Conservation (phyloP, 495 filamentous ascomycete species). For the Neurospora africana region DNA sequence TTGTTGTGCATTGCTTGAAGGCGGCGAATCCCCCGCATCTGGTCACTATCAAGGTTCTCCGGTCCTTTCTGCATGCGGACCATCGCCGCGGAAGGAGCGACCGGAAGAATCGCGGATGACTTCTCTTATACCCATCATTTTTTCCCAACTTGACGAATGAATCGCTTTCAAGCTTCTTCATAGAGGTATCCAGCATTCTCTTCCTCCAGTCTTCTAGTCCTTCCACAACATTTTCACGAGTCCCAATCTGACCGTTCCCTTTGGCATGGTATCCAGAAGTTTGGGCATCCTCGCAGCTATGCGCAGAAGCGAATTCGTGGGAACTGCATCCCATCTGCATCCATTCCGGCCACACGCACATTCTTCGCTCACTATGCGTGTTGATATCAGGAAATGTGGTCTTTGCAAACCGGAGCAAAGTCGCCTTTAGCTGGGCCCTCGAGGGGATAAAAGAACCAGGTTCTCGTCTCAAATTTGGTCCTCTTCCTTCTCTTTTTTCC, state of each 20-base stretch:
- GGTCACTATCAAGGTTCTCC: background rate
- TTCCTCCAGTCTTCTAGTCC: too few species aligned
- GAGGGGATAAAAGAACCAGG: background rate
- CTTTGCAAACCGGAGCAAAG: background rate
- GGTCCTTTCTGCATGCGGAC: background rate
- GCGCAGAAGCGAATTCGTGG: background rate
- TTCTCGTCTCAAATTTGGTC: background rate
- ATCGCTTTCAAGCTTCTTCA: background rate
- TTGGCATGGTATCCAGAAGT: background rate
- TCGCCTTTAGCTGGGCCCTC: background rate
- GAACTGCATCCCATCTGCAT: background rate
- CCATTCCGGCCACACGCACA: background rate
- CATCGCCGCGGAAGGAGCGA: background rate
- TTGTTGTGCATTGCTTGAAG: background rate
- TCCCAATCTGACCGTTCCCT: background rate
- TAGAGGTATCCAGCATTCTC: too few species aligned
- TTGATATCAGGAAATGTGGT: background rate
- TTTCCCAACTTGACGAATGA: background rate
- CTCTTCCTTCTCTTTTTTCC: background rate
- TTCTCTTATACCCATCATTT: too few species aligned
- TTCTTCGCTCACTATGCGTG: background rate
- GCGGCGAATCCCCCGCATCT: background rate
- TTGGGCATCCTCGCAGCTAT: background rate
- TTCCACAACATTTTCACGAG: too few species aligned
- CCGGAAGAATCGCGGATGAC: background rate